Evolutionary conservation across 805 yeast genomes (phyloP), one percentile per base, ranked within the genome.

Genomic region (Saturnispora bothae): DNA sequence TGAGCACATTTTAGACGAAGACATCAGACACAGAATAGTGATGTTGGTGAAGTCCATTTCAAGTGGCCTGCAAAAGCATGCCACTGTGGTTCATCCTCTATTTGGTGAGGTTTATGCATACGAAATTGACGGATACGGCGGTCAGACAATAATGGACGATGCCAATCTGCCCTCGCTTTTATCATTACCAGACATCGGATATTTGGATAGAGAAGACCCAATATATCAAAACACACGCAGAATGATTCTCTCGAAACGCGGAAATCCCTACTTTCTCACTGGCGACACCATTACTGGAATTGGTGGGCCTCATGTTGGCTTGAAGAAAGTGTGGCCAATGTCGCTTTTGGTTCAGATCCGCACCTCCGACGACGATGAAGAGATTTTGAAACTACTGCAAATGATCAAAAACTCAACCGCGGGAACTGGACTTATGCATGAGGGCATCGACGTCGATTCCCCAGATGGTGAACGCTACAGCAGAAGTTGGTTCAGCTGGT

Each of bases 401-500:
- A 45, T 67, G 37, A 56, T 85, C 5, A 68, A 76, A 65, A 59
- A 59, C 4, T 71, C 75, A 10, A 85, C 95, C 0, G 83, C 68
- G 2, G 79, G 76, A 0, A 61, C 84, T 16, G 96, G 96, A 0
- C 64, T 85, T 40, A 76, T 85, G 73, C 95, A 85, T 54, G 96
- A 85, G 61, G 70, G 81, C 41, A 74, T 85, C 3, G 61, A 80
- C 41, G 94, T 84, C 8, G 67, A 77, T 47, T 60, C 68, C 5
- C 62, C 62, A 2, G 76, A 73, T 1, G 40, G 43, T 8, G 57
- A 56, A n/a, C 23, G 15, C 10, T 86, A 58, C 53, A 82, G 95
- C 0, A 63, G 96, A 43, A 73, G 92, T 3, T 85, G 96, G 96
- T 86, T 86, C 63, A 80, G 94, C 4, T 85, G 96, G 96, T 82